phyloP scores from a whole-genome alignment of 345 rosid genomes.

The Syzygium oleosum region DNA sequence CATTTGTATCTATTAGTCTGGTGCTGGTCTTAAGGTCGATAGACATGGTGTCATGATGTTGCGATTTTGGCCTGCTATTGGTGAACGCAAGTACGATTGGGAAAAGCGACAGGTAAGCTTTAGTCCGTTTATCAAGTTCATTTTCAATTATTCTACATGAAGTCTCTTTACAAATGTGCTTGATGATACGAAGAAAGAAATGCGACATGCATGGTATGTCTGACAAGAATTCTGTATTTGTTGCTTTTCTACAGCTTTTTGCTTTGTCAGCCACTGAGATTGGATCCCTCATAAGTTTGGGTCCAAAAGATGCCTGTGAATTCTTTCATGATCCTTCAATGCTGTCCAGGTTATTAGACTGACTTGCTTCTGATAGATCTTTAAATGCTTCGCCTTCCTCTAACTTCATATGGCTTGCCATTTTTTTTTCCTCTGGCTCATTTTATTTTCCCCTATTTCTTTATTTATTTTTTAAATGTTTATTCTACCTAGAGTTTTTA shows the following conservation, averaged over 20 bases:
- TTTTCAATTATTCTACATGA: not conserved
- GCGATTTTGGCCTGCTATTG: constrained; percentile 72
- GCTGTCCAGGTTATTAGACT: constrained; percentile 48
- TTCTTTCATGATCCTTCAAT: constrained; percentile 94
- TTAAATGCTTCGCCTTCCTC: not conserved
- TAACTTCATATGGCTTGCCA: not conserved
- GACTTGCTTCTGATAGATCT: not conserved
- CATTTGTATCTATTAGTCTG: constrained; percentile 32
- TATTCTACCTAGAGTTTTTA: not conserved
- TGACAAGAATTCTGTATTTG: not conserved
- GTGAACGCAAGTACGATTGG: constrained; percentile 88
- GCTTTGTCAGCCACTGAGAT: constrained; percentile 87
- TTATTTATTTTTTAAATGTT: not conserved
- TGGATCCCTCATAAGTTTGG: constrained; percentile 78
- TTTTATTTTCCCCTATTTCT: not conserved
- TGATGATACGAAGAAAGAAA: not conserved
- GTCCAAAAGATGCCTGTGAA: constrained; percentile 59
- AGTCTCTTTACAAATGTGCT: not conserved
- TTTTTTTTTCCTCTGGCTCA: not conserved
- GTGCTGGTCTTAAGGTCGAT: constrained; percentile 33
- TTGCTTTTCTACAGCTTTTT: constrained; percentile 47
- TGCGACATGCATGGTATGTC: not conserved
- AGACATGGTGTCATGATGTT: constrained; percentile 73
- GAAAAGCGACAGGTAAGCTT: constrained; percentile 64
- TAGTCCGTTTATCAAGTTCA: not conserved